These are phyloP conservation scores for Geotrichum klebahnii DNA, from an alignment of 1,139 yeast genomes.

Conservation along the genomic window DNA sequence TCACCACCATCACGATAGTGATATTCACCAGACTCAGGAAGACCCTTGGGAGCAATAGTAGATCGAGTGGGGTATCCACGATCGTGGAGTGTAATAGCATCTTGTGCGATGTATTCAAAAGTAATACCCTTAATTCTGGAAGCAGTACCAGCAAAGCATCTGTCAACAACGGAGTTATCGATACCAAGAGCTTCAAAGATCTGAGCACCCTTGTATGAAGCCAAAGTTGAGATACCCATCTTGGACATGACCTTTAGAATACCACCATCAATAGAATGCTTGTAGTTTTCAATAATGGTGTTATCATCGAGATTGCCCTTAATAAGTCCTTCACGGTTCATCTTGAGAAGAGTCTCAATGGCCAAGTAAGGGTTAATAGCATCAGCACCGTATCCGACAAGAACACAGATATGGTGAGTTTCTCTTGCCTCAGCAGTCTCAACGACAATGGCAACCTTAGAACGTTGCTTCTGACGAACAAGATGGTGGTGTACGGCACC, in stretches of 20 bases:
- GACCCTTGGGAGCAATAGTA: constrained; percentile 63
- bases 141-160: constrained; percentile 96
- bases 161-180: constrained; percentile 90
- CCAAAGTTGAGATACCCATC: constrained; percentile 98
- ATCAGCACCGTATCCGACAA: constrained; percentile 96
- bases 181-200: constrained; percentile 95
- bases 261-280: constrained; percentile 81
- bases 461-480: constrained; percentile 92
- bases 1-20: constrained; percentile 99
- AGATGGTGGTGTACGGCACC: constrained; percentile 97
- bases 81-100: constrained; percentile 89
- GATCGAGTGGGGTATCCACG: constrained; percentile 81
- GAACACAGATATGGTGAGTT: constrained; percentile 91
- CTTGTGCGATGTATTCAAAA: constrained; percentile 93
- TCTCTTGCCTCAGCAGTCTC: constrained; percentile 98
- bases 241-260: constrained; percentile 95
- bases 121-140: constrained; percentile 94
- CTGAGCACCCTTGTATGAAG: constrained; percentile 97
- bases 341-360: constrained; percentile 78
- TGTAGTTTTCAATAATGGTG: constrained; percentile 68
- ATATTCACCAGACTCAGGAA: constrained; percentile 95
- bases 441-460: constrained; percentile 84
- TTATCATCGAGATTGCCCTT: constrained; percentile 54
- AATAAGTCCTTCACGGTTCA: constrained; percentile 77
- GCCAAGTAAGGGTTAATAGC: constrained; percentile 92